Evolutionary conservation across 306 rosid genomes (phyloP), one percentile per base, ranked within the genome.

Genomic region (Sesbania bispinosa): DNA sequence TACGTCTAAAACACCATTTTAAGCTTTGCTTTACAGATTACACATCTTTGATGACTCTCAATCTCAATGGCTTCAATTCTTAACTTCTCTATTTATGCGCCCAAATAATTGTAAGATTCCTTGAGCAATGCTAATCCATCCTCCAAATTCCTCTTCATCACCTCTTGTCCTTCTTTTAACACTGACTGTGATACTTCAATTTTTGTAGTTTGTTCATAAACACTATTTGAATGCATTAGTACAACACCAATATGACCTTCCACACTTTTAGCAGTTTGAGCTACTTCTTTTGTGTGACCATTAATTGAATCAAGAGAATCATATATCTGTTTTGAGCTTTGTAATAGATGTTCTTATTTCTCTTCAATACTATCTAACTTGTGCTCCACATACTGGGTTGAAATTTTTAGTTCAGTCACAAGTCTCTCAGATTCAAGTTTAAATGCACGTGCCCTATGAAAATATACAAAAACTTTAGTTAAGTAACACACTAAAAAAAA

Each of bases 381-480:
- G 69, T 66, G 85, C 79, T 90, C 96, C 14, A 84, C 97, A 68
- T 85, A 80, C 3, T 80, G 80, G 1, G 98, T 85, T 0, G 93
- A 90, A 41, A 43, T 71, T 77, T 81, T 93, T 41, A 93, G 72
- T 14, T 90, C 96, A 48, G 87, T 90, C 76, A 90, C 93, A 48
- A 93, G 81, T 79, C 92, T 93, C 85, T 93, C 93, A 0, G 87
- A 84, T 67, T 90, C 92, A 38, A 67, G 85, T 50, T 84, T 87
- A 72, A 93, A 93, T 47, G 88, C 81, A 23, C 78, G 84, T 46
- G 88, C 86, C 84, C 91, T 92, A 50, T 11, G 48, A 47, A 77
- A 48, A 6, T 15, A 20, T 36, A 24, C 35, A 63, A 39, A n/a
- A 27, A 73, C 20, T 6, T 46, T 21, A 54, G 69, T 75, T 19